Conservation (phyloP, 768 basidiomycete species). For the Exsudoporus frostii region DNA sequence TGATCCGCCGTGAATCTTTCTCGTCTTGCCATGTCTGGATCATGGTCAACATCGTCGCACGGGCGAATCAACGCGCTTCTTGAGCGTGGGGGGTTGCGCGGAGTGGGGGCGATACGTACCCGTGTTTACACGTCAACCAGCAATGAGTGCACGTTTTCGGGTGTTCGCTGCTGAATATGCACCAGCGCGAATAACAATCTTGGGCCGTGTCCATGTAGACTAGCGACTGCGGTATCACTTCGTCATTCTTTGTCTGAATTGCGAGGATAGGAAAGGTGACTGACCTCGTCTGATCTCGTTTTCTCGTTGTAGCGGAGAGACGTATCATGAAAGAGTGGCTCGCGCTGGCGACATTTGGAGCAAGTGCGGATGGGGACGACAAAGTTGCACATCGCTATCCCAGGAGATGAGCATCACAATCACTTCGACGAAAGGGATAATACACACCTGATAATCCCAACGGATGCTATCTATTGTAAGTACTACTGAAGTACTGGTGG, state of each 20-base stretch:
- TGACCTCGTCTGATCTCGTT: conserved; percentile 16
- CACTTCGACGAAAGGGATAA: neutral
- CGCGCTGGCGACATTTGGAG: conserved; percentile 25
- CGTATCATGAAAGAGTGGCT: conserved; percentile 26
- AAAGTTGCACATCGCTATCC: conserved; percentile 28
- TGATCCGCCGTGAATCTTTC: conserved; percentile 30
- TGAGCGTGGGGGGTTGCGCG: neutral
- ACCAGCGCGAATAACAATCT: conserved; percentile 31
- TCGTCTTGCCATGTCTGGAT: conserved; percentile 30
- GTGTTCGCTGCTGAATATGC: conserved; percentile 30
- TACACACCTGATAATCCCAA: neutral
- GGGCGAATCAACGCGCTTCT: neutral
- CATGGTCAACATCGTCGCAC: neutral
- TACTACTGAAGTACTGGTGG: neutral
- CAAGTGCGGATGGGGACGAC: conserved; percentile 31
- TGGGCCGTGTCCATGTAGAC: conserved; percentile 31
- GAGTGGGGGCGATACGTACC: conserved; percentile 10
- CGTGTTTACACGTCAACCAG: conserved; percentile 29
- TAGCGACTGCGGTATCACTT: conserved; percentile 2
- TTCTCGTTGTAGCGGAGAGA: conserved; percentile 19
- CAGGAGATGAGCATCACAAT: neutral
- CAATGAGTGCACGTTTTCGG: conserved; percentile 23
- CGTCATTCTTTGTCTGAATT: neutral
- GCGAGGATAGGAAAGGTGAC: neutral
- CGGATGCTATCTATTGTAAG: neutral